Base-by-base conservation (phyloP, 106 monocot genomes). In the Phalaenopsis equestris region DNA sequence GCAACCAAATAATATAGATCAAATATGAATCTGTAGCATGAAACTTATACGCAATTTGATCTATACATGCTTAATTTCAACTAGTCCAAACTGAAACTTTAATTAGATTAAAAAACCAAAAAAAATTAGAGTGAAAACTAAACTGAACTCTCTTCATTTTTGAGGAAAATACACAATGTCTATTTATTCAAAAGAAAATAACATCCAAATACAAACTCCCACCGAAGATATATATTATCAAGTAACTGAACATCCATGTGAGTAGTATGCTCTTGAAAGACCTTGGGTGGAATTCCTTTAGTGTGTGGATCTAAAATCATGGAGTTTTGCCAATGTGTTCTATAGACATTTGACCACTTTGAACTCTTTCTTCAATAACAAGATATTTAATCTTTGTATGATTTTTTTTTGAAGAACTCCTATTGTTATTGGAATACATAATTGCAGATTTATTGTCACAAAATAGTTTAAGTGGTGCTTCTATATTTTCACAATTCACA, bases 321-420 rank as follows among this genome's bases (percentile, higher is more conserved):
- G 19, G 21, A 61, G 61, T 61, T 61, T 61, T 61, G 4, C 6
- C 7, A 61, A 61, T 61, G 21, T 61, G 19, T 8, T 61, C 21
- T 61, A 61, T 21, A 18, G 21, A 61, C 6, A 72, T 6, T 1
- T 75, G 9, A 18, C 9, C 2, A 12, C 52, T 52, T 0, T 52
- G 11, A 73, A 75, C 12, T 17, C 23, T 75, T 74, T 83, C 72
- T 42, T 84, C 80, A 21, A 80, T 48, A 76, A 77, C 17, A 8
- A 80, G 38, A 21, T 76, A 67, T 74, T 77, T 84, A 8, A 65
- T 65, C 23, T 21, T 23, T 23, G 24, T 65, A 24, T 65, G 23
- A n/a, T 65, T 65, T 65, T 11, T 23, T 21, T 65, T 65, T 6
- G n/a, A 65, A 1, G 17, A 23, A 8, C n/a, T 65, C 65, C 17